Evolutionary conservation across 129 eudicot species (phyloP), one percentile per base, ranked within the genome.

Genomic region (Chrysanthemum seticuspe): DNA sequence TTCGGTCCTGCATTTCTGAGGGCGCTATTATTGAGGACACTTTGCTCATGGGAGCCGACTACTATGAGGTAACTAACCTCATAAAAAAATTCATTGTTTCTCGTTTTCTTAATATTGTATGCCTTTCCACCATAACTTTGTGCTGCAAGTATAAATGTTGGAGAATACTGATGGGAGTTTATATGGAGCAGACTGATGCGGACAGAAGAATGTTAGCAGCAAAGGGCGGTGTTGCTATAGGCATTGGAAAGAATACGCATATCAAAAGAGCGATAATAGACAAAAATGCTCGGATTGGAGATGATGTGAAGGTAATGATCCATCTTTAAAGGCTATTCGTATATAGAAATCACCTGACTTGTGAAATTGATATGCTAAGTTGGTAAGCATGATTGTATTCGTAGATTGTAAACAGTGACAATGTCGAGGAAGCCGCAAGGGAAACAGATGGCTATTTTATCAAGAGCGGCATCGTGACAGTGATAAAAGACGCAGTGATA

Each of bases 401-500:
- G 65, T 88, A 92, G 98, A 92, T 92, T 40, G 47, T 89, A 27
- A 89, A 92, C 72, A 64, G 6, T 0, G 87, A 87, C 58, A 76
- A 89, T 54, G 90, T 92, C 36, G 95, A 89, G 84, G 98, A 92
- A 84, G 73, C 85, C 34, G 98, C 98, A 19, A 85, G 98, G 47
- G 98, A 92, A 64, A 89, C 96, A 0, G 95, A 92, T 15, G 98
- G 98, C 8, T 92, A 92, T 86, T 92, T 92, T 80, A 92, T 92
- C 67, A 92, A 92, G 86, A 92, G 98, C 10, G 98, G 98, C 3
- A 92, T 92, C 7, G 96, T 92, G 16, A 89, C 96, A 0, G 72
- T 92, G 6, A 92, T 92, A 65, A 92, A 92, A 83, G 98, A 92
- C 61, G 98, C 98, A 3, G 25, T 92, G 75, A 85, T 89, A 72